A percentile compares a stretch with the other conserved stretches of the same genome.
Evolutionary conservation across 2,329 filamentous ascomycete species (phyloP).

Genomic region (Fusarium heterosporum): DNA sequence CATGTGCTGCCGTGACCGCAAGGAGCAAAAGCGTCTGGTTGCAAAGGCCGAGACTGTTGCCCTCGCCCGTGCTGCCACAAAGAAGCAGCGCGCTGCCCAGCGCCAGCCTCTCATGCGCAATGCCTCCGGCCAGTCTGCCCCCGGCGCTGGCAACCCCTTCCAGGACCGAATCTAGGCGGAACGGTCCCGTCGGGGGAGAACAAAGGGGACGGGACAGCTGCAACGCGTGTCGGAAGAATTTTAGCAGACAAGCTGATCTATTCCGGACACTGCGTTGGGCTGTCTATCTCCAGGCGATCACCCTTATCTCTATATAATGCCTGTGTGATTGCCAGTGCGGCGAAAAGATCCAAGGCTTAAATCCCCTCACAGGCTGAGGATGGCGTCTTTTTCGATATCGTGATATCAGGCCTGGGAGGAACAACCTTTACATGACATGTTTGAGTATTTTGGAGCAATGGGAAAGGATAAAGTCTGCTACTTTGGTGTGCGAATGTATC

Average conservation of each 20-base stretch:
- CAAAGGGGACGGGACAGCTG: slow-evolving; percentile 25
- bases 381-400: slow-evolving; percentile 45
- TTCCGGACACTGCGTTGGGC: background rate
- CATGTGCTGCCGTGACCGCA: slow-evolving; percentile 64
- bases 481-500: slow-evolving; percentile 40
- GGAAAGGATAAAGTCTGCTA: slow-evolving; percentile 44
- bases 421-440: slow-evolving; percentile 40
- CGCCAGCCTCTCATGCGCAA: slow-evolving; percentile 55
- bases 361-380: slow-evolving; percentile 25
- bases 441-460: slow-evolving; percentile 44
- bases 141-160: slow-evolving; percentile 51
- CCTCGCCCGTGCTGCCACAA: slow-evolving; percentile 61
- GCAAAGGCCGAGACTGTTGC: slow-evolving; percentile 63
- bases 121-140: slow-evolving; percentile 41
- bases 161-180: slow-evolving; percentile 52
- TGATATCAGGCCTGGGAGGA: slow-evolving; percentile 38
- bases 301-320: slow-evolving; percentile 26
- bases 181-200: slow-evolving; percentile 33
- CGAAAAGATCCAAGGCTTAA: slow-evolving; percentile 23
- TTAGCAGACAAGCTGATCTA: slow-evolving; percentile 2
- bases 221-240: slow-evolving; percentile 40
- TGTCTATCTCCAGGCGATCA: background rate
- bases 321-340: slow-evolving; percentile 16
- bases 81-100: slow-evolving; percentile 55
- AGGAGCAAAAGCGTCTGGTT: slow-evolving; percentile 56